phyloP scores from a whole-genome alignment of 2,329 filamentous ascomycete genomes.

The Claviceps sp. region DNA sequence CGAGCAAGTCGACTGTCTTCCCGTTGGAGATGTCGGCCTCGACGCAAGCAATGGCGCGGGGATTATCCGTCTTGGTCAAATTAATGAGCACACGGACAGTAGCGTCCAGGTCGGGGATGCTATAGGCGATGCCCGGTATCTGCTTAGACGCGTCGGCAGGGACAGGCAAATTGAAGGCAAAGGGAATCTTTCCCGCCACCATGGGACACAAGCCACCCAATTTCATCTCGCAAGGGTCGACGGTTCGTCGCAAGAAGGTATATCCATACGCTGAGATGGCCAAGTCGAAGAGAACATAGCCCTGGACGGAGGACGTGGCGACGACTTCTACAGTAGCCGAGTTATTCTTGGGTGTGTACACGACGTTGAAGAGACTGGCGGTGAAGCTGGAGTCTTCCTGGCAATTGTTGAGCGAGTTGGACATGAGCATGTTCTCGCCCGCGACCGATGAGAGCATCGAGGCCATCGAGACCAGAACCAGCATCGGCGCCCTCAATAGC shows the following conservation, averaged over 20 bases:
- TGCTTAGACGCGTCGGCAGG: constrained; percentile 40
- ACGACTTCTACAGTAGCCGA: constrained; percentile 62
- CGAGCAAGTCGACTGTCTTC: constrained; percentile 79
- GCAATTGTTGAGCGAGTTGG: constrained; percentile 74
- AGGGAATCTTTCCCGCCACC: constrained; percentile 68
- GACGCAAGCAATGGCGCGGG: constrained; percentile 62
- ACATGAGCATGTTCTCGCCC: constrained; percentile 58
- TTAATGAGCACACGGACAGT: constrained; percentile 74
- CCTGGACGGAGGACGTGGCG: constrained; percentile 69
- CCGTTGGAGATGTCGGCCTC: constrained; percentile 82
- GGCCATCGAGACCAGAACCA: constrained; percentile 31
- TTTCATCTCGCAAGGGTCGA: constrained; percentile 63
- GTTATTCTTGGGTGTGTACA: constrained; percentile 63
- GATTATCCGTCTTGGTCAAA: constrained; percentile 40
- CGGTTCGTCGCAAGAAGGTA: constrained; percentile 47
- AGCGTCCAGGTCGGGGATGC: constrained; percentile 81
- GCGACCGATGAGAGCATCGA: constrained; percentile 33
- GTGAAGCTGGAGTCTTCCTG: constrained; percentile 75
- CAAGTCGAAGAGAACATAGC: constrained; percentile 67
- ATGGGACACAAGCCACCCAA: constrained; percentile 78
- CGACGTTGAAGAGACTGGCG: constrained; percentile 77
- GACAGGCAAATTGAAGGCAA: constrained; percentile 56
- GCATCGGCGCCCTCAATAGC: constrained; percentile 29
- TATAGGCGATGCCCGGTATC: constrained; percentile 77
- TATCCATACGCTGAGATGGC: constrained; percentile 74